Conservation (phyloP, 345 rosid genomes). For the Gossypium mustelinum region DNA sequence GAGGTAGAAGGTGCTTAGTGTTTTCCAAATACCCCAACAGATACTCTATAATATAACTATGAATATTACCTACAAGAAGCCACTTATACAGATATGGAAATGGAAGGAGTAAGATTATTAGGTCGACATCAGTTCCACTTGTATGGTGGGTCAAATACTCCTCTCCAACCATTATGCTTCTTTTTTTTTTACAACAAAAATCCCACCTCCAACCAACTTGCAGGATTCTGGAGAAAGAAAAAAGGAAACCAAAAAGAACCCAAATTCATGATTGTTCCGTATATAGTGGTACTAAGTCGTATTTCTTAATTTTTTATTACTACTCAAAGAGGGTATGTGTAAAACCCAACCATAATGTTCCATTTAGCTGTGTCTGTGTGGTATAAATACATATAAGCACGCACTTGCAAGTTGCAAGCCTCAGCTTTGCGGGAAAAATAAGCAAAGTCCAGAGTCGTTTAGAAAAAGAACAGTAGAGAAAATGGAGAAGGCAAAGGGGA, state of each 20-base stretch:
- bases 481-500: conserved; percentile 28
- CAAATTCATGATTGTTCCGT: neutral
- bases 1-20: neutral
- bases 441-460: neutral
- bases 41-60: too few relatives aligned
- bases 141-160: neutral
- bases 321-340: too few relatives aligned
- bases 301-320: too few relatives aligned
- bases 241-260: neutral
- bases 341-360: too few relatives aligned
- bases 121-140: neutral
- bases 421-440: neutral
- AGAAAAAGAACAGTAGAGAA: neutral
- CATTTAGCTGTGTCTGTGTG: neutral
- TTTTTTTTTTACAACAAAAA: neutral
- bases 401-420: neutral
- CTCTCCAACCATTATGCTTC: neutral
- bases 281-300: neutral
- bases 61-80: too few relatives aligned
- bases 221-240: neutral
- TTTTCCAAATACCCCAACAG: too few relatives aligned
- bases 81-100: too few relatives aligned
- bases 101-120: neutral
- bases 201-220: neutral
- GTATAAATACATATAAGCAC: neutral